These are phyloP conservation scores for Blastocystis sp. DNA, from an alignment of 352 stramenopile species.

Conservation along the genomic window DNA sequence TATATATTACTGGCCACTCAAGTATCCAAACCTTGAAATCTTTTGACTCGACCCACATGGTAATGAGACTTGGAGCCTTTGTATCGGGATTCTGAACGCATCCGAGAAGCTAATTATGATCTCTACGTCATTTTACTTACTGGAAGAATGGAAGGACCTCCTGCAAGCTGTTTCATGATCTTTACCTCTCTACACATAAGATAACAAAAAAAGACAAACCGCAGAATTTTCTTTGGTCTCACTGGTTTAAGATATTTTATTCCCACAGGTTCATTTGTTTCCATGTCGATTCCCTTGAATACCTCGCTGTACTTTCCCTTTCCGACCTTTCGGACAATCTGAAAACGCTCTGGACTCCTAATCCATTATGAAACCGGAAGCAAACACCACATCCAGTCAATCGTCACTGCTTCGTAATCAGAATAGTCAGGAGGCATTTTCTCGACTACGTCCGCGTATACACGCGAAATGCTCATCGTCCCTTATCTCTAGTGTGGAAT, in stretches of 20 bases:
- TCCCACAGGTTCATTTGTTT: conserved; percentile 88
- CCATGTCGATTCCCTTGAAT: conserved; percentile 90
- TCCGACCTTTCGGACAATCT: conserved; percentile 97
- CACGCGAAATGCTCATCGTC: neutral
- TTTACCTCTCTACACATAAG: conserved; percentile 84
- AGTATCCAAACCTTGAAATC: conserved; percentile 81
- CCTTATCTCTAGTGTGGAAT: neutral
- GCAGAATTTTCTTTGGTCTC: conserved; percentile 99
- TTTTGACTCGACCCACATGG: conserved; percentile 92
- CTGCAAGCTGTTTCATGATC: conserved; percentile 97
- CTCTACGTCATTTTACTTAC: conserved; percentile 71
- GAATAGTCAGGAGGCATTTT: conserved; percentile 18
- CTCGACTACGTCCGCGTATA: conserved; percentile 23
- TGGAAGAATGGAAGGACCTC: conserved; percentile 95
- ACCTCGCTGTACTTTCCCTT: conserved; percentile 98
- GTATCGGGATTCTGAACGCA: conserved; percentile 88
- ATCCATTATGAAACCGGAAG: neutral
- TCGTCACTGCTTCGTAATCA: neutral
- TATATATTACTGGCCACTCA: conserved; percentile 93
- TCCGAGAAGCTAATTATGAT: neutral
- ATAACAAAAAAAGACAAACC: conserved; percentile 24
- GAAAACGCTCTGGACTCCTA: conserved; percentile 81
- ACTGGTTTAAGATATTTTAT: conserved; percentile 99
- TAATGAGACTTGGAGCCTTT: conserved; percentile 95
- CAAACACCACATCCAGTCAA: neutral